Evolutionary conservation across 441 rosid genomes (phyloP).

Genomic region (Croton laevigatus): DNA sequence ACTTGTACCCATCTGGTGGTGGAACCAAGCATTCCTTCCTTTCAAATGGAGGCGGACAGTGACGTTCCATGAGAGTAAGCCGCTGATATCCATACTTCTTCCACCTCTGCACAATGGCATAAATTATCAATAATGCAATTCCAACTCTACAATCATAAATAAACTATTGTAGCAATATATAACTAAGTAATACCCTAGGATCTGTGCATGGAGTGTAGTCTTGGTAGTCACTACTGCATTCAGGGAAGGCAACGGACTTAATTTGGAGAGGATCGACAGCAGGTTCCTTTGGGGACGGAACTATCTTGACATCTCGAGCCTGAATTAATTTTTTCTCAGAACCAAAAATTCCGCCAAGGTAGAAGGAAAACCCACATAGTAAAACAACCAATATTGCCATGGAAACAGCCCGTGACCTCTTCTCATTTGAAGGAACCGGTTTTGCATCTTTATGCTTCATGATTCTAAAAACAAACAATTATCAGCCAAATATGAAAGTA

Average conservation of each 20-base stretch:
- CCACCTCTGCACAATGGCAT: slow-evolving; percentile 67
- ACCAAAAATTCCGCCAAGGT: slow-evolving; percentile 84
- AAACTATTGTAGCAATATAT: not conserved
- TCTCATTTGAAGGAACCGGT: slow-evolving; percentile 45
- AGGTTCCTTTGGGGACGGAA: slow-evolving; percentile 53
- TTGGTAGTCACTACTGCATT: slow-evolving; percentile 78
- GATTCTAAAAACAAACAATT: slow-evolving; percentile 18
- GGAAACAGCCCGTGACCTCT: slow-evolving; percentile 46
- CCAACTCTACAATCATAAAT: not conserved
- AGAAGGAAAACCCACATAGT: slow-evolving; percentile 79
- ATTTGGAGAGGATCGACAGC: slow-evolving; percentile 46
- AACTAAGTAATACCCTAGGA: slow-evolving; percentile 59
- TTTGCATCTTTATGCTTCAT: slow-evolving; percentile 93
- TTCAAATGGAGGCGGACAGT: slow-evolving; percentile 86
- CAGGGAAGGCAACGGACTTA: slow-evolving; percentile 57
- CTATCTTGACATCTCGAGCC: slow-evolving; percentile 37
- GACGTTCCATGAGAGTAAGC: slow-evolving; percentile 92
- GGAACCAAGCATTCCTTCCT: slow-evolving; percentile 90
- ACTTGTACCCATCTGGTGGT: slow-evolving; percentile 91
- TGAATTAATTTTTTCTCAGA: slow-evolving; percentile 47
- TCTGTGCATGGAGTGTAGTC: slow-evolving; percentile 98
- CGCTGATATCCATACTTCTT: slow-evolving; percentile 77
- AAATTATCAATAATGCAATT: slow-evolving; percentile 6
- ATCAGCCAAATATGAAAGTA: slow-evolving; percentile 28
- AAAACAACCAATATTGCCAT: slow-evolving; percentile 46